Base-by-base conservation (phyloP, 2,329 filamentous ascomycete species). In the Trichoderma lentiforme region DNA sequence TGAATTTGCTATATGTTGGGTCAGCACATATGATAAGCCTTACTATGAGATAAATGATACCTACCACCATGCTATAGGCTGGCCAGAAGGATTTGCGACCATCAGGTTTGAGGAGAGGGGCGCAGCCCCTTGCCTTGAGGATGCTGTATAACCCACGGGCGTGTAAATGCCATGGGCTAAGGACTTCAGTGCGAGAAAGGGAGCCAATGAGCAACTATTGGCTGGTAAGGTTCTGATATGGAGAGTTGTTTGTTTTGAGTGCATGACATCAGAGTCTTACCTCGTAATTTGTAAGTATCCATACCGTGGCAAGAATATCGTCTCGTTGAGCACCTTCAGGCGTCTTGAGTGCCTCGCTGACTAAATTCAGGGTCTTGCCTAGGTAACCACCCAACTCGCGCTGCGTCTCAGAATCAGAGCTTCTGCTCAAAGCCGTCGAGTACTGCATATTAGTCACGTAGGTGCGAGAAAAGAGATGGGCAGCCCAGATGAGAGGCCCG, bases 271-370 rank as follows among this genome's bases (percentile, higher is more conserved):
- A 11, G 2, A 15, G 4, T 12, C 12, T 26, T 73, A 81, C 82
- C 77, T 83, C 82, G 61, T 83, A 83, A 72, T 82, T 82, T 53
- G 80, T 74, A 24, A 83, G 74, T 39, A 83, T 78, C 82, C 82
- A 83, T 3, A 83, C 80, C 3, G 82, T 81, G 18, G 80, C 80
- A 18, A 83, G 79, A 24, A 82, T 77, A 69, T 83, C 80, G 26
- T 82, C 77, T 70, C 82, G 72, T 53, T 77, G 36, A 5, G 78
- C 74, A 6, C 80, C 79, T 7, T 74, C 73, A 5, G 77, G 75
- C 11, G 78, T 75, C 7, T 74, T 77, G 18, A 83, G 74, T 7
- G 84, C 84, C 7, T 79, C 76, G 51, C 81, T 78, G 21, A 86
- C 78, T 3, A 80, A 76, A n/a, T 75, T 77, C 57, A 83, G 72